phyloP scores from a whole-genome alignment of 169 alveolate genomes.

The Eimeria necatrix region DNA sequence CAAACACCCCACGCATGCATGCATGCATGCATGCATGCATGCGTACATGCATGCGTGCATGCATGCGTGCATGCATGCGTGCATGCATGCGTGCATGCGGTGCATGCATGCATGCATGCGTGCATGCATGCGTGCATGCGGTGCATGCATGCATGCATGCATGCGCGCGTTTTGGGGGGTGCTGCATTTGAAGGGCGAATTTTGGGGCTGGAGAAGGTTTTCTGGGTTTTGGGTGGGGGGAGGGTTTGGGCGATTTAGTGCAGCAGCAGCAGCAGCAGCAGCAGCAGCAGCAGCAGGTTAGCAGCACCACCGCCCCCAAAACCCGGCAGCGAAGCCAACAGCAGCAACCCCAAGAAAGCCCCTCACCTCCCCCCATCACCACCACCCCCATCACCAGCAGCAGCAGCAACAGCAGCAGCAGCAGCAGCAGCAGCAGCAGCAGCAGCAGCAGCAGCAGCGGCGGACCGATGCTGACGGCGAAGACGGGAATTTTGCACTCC shows the following conservation, averaged over 20 bases:
- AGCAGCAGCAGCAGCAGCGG: not conserved
- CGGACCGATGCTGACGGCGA: conserved; percentile 97
- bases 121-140: too few relatives aligned
- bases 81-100: too few relatives aligned
- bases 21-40: not conserved
- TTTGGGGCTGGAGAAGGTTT: too few relatives aligned
- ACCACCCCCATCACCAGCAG: not conserved
- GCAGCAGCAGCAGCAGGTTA: not conserved
- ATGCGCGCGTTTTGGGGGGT: not conserved
- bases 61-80: not conserved
- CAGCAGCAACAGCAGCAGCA: conserved; percentile 22
- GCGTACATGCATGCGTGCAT: not conserved
- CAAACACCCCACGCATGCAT: conserved; percentile 72
- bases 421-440: conserved; percentile 21
- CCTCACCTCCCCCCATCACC: not conserved
- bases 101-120: too few relatives aligned
- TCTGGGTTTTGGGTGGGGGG: too few relatives aligned
- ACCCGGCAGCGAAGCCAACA: not conserved
- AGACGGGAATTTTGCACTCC: conserved; percentile 97
- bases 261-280: not conserved
- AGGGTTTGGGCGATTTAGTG: not conserved
- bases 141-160: too few relatives aligned
- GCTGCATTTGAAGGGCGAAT: too few relatives aligned
- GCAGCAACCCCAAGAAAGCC: not conserved
- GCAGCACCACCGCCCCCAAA: not conserved